phyloP scores from a whole-genome alignment of 768 basidiomycete genomes.

The Pleurotus citrinopileatus region DNA sequence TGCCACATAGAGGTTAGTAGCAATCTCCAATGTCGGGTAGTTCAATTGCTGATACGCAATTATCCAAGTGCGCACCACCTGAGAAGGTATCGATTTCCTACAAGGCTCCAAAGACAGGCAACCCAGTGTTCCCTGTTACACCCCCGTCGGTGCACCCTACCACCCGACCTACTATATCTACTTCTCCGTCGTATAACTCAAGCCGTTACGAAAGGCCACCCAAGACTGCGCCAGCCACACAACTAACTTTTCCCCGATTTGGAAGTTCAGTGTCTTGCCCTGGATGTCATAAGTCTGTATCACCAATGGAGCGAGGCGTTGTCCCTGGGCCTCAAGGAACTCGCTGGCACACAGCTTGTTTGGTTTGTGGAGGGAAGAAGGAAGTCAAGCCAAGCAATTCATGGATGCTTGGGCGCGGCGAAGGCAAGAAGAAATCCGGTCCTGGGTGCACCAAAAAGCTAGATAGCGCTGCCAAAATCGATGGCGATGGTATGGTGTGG shows the following conservation, averaged over 20 bases:
- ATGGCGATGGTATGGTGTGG: slow-evolving; percentile 70
- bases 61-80: slow-evolving; percentile 41
- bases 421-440: slow-evolving; percentile 50
- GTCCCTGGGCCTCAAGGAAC: slow-evolving; percentile 83
- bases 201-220: slow-evolving; percentile 26
- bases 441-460: slow-evolving; percentile 83
- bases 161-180: slow-evolving; percentile 15
- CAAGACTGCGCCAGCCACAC: slow-evolving; percentile 31
- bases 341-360: slow-evolving; percentile 75
- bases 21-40: too few species aligned
- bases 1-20: slow-evolving; percentile 60
- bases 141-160: background rate
- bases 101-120: background rate
- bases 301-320: slow-evolving; percentile 82
- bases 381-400: slow-evolving; percentile 25
- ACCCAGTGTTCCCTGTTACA: background rate
- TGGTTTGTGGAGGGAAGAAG: slow-evolving; percentile 80
- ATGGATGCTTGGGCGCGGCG: slow-evolving; percentile 35
- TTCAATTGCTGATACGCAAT: too few species aligned
- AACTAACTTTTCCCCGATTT: slow-evolving; percentile 47
- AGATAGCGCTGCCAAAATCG: slow-evolving; percentile 79
- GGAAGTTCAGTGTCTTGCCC: slow-evolving; percentile 65
- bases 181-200: slow-evolving; percentile 18
- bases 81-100: slow-evolving; percentile 34
- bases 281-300: slow-evolving; percentile 70